Evolutionary conservation across 495 filamentous ascomycete genomes (phyloP).

Genomic region (Tirmania nivea): DNA sequence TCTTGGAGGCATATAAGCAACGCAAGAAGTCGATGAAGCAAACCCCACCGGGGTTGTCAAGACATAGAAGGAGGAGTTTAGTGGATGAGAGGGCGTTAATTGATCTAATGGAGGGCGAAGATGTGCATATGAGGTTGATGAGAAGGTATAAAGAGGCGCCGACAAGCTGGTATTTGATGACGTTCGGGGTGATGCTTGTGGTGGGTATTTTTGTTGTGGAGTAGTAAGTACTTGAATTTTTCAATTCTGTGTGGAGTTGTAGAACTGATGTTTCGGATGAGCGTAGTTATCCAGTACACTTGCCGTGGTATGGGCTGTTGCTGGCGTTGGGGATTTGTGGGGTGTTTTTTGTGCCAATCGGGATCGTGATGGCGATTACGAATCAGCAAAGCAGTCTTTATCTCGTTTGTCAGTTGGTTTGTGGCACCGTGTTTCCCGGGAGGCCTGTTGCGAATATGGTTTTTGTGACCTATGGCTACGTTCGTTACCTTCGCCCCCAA

Average conservation of each 20-base stretch:
- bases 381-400: slow-evolving; percentile 67
- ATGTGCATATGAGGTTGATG: slow-evolving; percentile 64
- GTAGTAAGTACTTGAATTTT: slow-evolving; percentile 24
- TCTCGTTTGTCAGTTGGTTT: slow-evolving; percentile 62
- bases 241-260: not conserved
- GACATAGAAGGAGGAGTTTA: not conserved
- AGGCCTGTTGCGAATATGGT: slow-evolving; percentile 75
- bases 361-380: slow-evolving; percentile 69
- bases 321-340: slow-evolving; percentile 52
- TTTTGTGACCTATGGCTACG: slow-evolving; percentile 57
- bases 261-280: not conserved
- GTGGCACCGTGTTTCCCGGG: slow-evolving; percentile 55
- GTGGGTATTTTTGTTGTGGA: slow-evolving; percentile 70
- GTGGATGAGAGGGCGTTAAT: slow-evolving; percentile 24
- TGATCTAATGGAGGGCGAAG: slow-evolving; percentile 40
- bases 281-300: slow-evolving; percentile 44
- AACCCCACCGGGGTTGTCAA: slow-evolving; percentile 2
- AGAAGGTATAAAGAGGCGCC: slow-evolving; percentile 52
- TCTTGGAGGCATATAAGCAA: not conserved
- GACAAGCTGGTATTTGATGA: slow-evolving; percentile 51
- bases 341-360: slow-evolving; percentile 55
- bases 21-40: not conserved
- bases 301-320: slow-evolving; percentile 57
- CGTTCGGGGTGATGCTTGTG: slow-evolving; percentile 44
- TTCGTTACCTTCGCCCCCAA: not conserved